These are phyloP conservation scores for Arachis monticola DNA, from an alignment of 331 rosid species.

Conservation along the genomic window DNA sequence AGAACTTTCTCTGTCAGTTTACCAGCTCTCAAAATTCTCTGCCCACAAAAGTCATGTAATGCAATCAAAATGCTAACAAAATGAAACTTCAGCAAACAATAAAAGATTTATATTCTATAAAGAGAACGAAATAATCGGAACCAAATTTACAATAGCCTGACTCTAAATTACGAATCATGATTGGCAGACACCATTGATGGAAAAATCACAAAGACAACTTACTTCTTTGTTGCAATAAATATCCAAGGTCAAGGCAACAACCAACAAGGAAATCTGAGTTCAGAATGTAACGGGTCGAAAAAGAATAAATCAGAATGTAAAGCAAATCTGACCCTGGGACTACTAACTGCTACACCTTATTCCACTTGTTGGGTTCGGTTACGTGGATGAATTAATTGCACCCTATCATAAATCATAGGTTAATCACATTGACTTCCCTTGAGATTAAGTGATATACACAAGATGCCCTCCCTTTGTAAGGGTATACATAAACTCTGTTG, in stretches of 20 bases:
- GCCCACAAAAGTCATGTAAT: slow-evolving; percentile 38
- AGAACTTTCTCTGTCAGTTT: slow-evolving; percentile 87
- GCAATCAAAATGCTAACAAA: slow-evolving; percentile 29
- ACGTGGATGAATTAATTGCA: background rate
- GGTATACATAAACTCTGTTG: no score
- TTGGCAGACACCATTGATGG: background rate
- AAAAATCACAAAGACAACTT: slow-evolving; percentile 17
- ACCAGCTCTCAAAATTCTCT: slow-evolving; percentile 90
- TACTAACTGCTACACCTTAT: background rate
- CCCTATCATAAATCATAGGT: background rate
- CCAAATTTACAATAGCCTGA: slow-evolving; percentile 20
- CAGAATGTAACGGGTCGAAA: slow-evolving; percentile 4
- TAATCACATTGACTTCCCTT: no score
- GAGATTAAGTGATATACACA: no score
- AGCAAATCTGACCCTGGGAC: slow-evolving; percentile 1
- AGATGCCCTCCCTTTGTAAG: no score
- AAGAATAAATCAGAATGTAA: background rate
- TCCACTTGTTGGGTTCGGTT: background rate
- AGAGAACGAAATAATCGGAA: slow-evolving; percentile 9
- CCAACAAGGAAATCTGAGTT: slow-evolving; percentile 10
- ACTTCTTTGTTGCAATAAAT: background rate
- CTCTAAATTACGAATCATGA: slow-evolving; percentile 8
- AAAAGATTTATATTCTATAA: background rate
- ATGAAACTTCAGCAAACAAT: slow-evolving; percentile 22
- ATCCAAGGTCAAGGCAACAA: slow-evolving; percentile 23